Conservation (phyloP, 495 filamentous ascomycete genomes). For the Daldinia decipiens region DNA sequence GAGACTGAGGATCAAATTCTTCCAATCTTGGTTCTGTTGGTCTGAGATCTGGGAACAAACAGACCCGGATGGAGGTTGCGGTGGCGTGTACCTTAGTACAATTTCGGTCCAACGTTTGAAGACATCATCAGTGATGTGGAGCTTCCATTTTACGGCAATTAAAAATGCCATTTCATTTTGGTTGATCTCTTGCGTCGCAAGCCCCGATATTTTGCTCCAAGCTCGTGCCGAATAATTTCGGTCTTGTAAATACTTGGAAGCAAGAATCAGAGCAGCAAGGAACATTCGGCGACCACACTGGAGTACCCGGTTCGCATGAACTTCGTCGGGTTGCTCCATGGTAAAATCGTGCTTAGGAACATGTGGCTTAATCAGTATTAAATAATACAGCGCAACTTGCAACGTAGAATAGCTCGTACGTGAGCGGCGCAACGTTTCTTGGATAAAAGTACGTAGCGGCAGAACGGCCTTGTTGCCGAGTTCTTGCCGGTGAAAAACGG, state of each 20-base stretch:
- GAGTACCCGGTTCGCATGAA: constrained; percentile 78
- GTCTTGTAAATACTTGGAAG: constrained; percentile 97
- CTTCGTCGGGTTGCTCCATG: constrained; percentile 84
- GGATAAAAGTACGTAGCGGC: constrained; percentile 93
- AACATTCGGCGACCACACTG: constrained; percentile 99
- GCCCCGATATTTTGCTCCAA: constrained; percentile 97
- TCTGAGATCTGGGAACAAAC: constrained; percentile 54
- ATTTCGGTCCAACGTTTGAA: constrained; percentile 95
- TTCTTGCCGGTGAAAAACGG: constrained; percentile 66
- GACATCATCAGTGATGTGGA: constrained; percentile 87
- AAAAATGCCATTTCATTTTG: constrained; percentile 96
- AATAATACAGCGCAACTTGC: constrained; percentile 95
- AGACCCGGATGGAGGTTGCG: constrained; percentile 66
- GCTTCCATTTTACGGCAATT: constrained; percentile 87
- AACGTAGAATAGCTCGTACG: constrained; percentile 96
- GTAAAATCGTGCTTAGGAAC: constrained; percentile 85
- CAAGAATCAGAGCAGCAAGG: constrained; percentile 88
- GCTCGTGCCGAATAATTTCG: constrained; percentile 96
- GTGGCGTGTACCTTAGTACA: constrained; percentile 83
- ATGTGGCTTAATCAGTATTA: constrained; percentile 92
- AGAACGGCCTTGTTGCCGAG: constrained; percentile 75
- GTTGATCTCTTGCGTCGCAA: constrained; percentile 92
- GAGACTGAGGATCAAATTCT: constrained; percentile 76
- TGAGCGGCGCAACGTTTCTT: constrained; percentile 93
- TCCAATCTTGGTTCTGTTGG: constrained; percentile 71